These are phyloP conservation scores for Sphagnum magellanicum DNA, from an alignment of 228 moss, liverwort and hornwort species.

Conservation along the genomic window DNA sequence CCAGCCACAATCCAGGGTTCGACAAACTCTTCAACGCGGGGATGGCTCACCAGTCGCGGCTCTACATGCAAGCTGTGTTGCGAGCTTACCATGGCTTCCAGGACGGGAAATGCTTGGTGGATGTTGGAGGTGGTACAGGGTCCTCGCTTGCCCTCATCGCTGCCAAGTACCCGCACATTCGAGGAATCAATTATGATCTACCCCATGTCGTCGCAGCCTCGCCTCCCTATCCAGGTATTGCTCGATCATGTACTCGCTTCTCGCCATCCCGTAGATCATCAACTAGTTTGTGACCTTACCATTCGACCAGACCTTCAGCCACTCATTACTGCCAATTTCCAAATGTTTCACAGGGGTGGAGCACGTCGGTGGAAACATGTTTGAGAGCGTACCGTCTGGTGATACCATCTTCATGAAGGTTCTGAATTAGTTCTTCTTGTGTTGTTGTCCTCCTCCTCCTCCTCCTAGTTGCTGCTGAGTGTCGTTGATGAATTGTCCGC, in stretches of 20 bases:
- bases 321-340: background rate
- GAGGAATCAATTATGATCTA: conserved; percentile 30
- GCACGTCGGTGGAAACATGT: conserved; percentile 28
- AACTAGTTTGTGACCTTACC: background rate
- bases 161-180: conserved; percentile 11
- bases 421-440: too few species aligned
- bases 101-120: conserved; percentile 24
- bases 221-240: conserved; percentile 13
- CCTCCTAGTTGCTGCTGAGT: too few species aligned
- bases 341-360: conserved; percentile 19
- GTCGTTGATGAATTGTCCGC: too few species aligned
- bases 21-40: conserved; percentile 6
- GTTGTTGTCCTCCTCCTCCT: too few species aligned
- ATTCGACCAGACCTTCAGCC: background rate
- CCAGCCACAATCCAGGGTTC: conserved; percentile 1
- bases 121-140: conserved; percentile 34
- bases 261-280: background rate
- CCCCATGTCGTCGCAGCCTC: conserved; percentile 25
- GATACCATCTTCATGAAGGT: conserved; percentile 37
- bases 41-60: background rate
- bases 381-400: conserved; percentile 17
- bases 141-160: conserved; percentile 9
- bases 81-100: conserved; percentile 18
- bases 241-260: too few species aligned
- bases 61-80: conserved; percentile 27